Base-by-base conservation (phyloP, 371 early-diverging fungal genomes). In the Circinella minor region DNA sequence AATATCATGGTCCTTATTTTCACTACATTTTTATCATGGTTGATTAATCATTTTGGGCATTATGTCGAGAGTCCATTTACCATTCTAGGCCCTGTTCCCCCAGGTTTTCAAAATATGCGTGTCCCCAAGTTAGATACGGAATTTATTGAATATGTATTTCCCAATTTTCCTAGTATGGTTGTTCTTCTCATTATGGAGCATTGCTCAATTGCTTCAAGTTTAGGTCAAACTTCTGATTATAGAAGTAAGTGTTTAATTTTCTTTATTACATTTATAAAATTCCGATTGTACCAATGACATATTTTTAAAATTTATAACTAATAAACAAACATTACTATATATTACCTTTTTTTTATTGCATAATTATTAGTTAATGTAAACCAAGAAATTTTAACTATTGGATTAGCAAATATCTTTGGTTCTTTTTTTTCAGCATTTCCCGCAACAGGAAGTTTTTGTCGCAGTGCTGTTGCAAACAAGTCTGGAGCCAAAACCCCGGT, bases 361-460 rank as follows among this genome's bases (percentile, higher is more conserved):
- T 59, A 64, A n/a, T 20, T 47, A 4, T 39, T 55, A 86, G 73
- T 90, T 27, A 77, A 90, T 68, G 78, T 91, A 51, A 91, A 90
- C 74, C 94, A 95, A 79, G 97, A 97, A 71, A 71, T 94, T 38
- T 81, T 95, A 46, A 86, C 96, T 3, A 78, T 94, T 36, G 96
- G 96, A 20, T 37, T 90, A 38, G 82, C 92, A 37, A 96, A 96
- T 76, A 69, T 94, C 15, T 72, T 91, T 66, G 92, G 91, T 3
- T 86, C 93, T 13, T 94, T 95, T 82, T 91, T 96, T 76, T 88
- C 90, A 43, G 91, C 91, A 3, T 94, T 88, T 78, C 92, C 95
- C 13, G 88, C 91, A 0, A 94, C 95, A 43, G 96, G 95, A 49
- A 91, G 94, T 4, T 95, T 97, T 77, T 92, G 94, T 3, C 90